phyloP scores from a whole-genome alignment of 495 filamentous ascomycete genomes.

The Neurospora sp. region DNA sequence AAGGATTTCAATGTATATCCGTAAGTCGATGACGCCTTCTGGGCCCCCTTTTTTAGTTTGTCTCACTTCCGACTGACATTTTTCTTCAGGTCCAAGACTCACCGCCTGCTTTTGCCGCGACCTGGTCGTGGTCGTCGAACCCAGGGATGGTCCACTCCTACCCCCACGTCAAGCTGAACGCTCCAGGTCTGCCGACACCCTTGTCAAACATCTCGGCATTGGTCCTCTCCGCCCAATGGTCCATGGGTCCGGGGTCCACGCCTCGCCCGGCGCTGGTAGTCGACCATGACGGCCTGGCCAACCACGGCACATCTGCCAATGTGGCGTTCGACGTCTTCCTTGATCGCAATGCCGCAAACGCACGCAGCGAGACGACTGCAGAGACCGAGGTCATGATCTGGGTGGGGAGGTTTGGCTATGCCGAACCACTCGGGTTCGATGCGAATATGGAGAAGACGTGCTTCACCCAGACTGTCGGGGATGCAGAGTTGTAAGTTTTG shows the following conservation, averaged over 20 bases:
- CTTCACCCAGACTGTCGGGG: constrained; percentile 4
- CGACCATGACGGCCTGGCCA: constrained; percentile 10
- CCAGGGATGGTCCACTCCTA: constrained; percentile 19
- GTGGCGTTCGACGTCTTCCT: constrained; percentile 24
- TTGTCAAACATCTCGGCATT: constrained; percentile 23
- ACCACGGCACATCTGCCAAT: constrained; percentile 13
- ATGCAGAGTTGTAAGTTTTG: constrained; percentile 15
- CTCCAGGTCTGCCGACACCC: constrained; percentile 11
- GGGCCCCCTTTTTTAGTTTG: background rate
- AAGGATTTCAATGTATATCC: constrained; percentile 19
- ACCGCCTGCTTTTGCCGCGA: constrained; percentile 21
- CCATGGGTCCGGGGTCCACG: constrained; percentile 20
- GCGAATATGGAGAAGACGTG: background rate
- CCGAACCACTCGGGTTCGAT: constrained; percentile 16
- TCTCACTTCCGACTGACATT: background rate
- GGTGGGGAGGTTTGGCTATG: constrained; percentile 15
- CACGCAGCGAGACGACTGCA: constrained; percentile 13
- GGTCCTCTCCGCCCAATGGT: constrained; percentile 15
- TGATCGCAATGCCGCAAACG: constrained; percentile 11
- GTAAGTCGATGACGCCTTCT: constrained; percentile 10
- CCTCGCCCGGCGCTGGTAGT: constrained; percentile 8
- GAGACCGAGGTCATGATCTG: constrained; percentile 26
- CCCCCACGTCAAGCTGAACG: constrained; percentile 23
- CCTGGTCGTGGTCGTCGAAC: constrained; percentile 17
- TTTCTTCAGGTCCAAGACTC: constrained; percentile 15